phyloP scores from a whole-genome alignment of 192 early-diverging fungal genomes.

The Chytriomyces sp. region DNA sequence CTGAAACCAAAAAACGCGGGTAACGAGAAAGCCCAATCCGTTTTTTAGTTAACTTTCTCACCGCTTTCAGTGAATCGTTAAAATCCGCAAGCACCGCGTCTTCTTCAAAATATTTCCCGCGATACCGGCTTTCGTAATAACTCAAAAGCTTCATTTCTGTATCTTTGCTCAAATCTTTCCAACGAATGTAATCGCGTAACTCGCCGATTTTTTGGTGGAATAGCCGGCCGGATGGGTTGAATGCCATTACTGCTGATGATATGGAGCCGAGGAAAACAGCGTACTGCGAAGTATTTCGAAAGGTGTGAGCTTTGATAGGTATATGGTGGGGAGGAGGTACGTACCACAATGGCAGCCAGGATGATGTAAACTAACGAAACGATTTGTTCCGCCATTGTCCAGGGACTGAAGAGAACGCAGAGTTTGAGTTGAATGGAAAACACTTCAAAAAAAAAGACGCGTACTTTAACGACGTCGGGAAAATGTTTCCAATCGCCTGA shows the following conservation, averaged over 20 bases:
- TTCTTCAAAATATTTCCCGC: slow-evolving; percentile 43
- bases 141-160: slow-evolving; percentile 29
- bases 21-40: background rate
- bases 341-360: slow-evolving; percentile 18
- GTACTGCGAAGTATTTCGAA: background rate
- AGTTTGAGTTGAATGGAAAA: background rate
- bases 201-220: slow-evolving; percentile 44
- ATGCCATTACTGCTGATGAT: slow-evolving; percentile 12
- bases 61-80: slow-evolving; percentile 36
- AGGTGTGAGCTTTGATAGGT: background rate
- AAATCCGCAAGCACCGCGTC: slow-evolving; percentile 27
- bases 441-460: background rate
- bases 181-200: slow-evolving; percentile 44
- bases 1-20: slow-evolving; percentile 1
- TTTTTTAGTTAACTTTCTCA: background rate
- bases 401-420: background rate
- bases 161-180: slow-evolving; percentile 26
- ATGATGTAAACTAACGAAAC: slow-evolving; percentile 3
- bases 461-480: slow-evolving; percentile 21
- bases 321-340: background rate
- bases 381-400: slow-evolving; percentile 11
- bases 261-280: slow-evolving; percentile 28
- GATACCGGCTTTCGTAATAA: slow-evolving; percentile 42
- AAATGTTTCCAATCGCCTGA: slow-evolving; percentile 36
- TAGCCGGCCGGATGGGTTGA: slow-evolving; percentile 30